Conservation (phyloP, 768 basidiomycete species). For the Pulveroboletus sp. region DNA sequence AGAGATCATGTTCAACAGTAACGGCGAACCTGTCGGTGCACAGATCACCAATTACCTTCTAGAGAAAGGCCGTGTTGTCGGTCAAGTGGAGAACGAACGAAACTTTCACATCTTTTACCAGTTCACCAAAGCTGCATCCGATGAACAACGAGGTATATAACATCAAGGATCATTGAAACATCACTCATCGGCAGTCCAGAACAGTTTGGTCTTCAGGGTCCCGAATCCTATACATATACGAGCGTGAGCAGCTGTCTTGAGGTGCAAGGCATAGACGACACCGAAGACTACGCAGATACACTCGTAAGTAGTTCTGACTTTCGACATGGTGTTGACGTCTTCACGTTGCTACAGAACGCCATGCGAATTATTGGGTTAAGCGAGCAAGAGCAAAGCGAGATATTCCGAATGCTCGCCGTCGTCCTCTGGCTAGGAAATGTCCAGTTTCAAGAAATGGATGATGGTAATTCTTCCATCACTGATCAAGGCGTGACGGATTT, state of each 20-base stretch:
- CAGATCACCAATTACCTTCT: conserved; percentile 98
- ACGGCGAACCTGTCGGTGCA: conserved; percentile 93
- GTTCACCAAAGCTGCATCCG: conserved; percentile 92
- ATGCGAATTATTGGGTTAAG: conserved; percentile 93
- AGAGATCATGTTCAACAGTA: conserved; percentile 96
- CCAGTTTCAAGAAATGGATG: conserved; percentile 83
- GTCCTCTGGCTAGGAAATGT: conserved; percentile 97
- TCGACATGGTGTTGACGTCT: neutral
- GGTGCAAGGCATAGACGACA: conserved; percentile 89
- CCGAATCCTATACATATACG: conserved; percentile 93
- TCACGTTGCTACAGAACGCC: conserved; percentile 58
- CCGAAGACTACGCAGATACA: conserved; percentile 83
- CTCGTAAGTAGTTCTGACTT: conserved; percentile 50
- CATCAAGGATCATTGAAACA: neutral
- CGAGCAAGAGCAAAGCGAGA: conserved; percentile 82
- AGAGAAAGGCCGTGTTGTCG: conserved; percentile 95
- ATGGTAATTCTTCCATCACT: conserved; percentile 78
- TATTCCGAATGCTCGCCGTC: conserved; percentile 88
- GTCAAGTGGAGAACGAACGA: conserved; percentile 93
- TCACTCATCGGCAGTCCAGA: conserved; percentile 47
- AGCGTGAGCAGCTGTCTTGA: conserved; percentile 89
- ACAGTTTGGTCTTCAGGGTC: conserved; percentile 91
- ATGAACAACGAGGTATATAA: conserved; percentile 78
- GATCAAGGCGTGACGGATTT: conserved; percentile 94
- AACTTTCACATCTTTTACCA: conserved; percentile 99